Evolutionary conservation across 805 yeast genomes (phyloP).

Genomic region (Yamadazyma sp.): DNA sequence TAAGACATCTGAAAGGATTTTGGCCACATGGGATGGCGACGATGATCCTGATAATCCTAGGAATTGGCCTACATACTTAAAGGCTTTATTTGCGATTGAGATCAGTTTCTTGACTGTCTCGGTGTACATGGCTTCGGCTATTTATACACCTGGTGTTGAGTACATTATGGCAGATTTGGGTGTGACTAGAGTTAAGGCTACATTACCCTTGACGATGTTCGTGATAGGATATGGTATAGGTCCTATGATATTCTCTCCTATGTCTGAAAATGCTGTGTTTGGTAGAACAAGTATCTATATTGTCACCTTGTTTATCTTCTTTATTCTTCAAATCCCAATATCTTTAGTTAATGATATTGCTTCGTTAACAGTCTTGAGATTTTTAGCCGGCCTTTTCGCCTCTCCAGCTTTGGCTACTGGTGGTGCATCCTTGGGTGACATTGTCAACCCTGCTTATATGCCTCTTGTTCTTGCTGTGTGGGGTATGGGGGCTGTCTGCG

Average conservation of each 20-base stretch:
- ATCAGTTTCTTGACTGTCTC: slow-evolving; percentile 18
- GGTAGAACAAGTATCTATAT: slow-evolving; percentile 57
- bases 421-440: slow-evolving; percentile 56
- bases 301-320: slow-evolving; percentile 47
- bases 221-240: slow-evolving; percentile 65
- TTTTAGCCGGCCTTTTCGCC: slow-evolving; percentile 54
- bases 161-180: slow-evolving; percentile 46
- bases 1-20: slow-evolving; percentile 2
- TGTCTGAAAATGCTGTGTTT: slow-evolving; percentile 54
- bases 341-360: slow-evolving; percentile 53
- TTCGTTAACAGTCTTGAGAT: slow-evolving; percentile 50
- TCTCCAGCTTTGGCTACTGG: slow-evolving; percentile 61
- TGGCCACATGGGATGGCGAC: slow-evolving; percentile 10
- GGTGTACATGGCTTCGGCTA: slow-evolving; percentile 57
- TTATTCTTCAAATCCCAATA: slow-evolving; percentile 56
- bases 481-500: slow-evolving; percentile 54
- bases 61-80: slow-evolving; percentile 51
- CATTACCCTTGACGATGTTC: slow-evolving; percentile 54
- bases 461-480: slow-evolving; percentile 52
- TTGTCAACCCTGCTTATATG: slow-evolving; percentile 39
- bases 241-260: slow-evolving; percentile 59
- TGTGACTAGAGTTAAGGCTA: slow-evolving; percentile 44
- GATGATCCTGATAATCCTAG: slow-evolving; percentile 56
- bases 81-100: slow-evolving; percentile 34
- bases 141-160: slow-evolving; percentile 53